Conservation (phyloP, 164 flowering plant genomes). For the Dillenia suffruticosa region DNA sequence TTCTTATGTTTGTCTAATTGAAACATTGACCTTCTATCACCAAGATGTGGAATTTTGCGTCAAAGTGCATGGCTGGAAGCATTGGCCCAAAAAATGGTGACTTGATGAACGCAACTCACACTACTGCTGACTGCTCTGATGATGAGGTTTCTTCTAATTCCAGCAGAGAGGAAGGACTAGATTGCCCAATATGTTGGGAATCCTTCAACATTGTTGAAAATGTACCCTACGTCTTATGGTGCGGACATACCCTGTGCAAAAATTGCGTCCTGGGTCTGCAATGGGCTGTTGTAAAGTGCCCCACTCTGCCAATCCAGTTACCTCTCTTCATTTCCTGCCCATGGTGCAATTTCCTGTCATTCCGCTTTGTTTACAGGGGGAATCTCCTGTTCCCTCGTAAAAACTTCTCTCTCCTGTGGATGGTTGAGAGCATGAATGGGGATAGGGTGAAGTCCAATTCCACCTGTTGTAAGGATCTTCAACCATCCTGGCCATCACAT, state of each 20-base stretch:
- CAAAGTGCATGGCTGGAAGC: conserved; percentile 54
- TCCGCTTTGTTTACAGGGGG: conserved; percentile 71
- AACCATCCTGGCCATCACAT: conserved; percentile 31
- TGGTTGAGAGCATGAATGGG: conserved; percentile 93
- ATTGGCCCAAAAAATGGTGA: conserved; percentile 28
- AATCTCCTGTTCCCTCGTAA: conserved; percentile 79
- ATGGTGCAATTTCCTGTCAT: conserved; percentile 84
- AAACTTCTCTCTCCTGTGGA: conserved; percentile 91
- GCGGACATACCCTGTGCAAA: conserved; percentile 94
- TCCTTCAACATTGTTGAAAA: conserved; percentile 96
- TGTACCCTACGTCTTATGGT: conserved; percentile 95
- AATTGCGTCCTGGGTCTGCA: conserved; percentile 79
- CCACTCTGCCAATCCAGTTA: conserved; percentile 75
- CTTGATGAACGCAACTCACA: conserved; percentile 20
- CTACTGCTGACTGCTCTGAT: conserved; percentile 60
- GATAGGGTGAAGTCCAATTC: conserved; percentile 50
- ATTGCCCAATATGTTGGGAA: conserved; percentile 97
- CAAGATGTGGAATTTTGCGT: conserved; percentile 76
- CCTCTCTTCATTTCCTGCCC: conserved; percentile 93
- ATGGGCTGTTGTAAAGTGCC: conserved; percentile 82
- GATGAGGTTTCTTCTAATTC: conserved; percentile 59
- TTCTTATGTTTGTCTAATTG: conserved; percentile 9
- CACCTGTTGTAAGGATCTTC: conserved; percentile 39
- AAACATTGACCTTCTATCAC: conserved; percentile 1
- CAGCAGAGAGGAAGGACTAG: conserved; percentile 75